phyloP scores from a whole-genome alignment of 108 stramenopile genomes.

The Fragilariopsis cylindrus region DNA sequence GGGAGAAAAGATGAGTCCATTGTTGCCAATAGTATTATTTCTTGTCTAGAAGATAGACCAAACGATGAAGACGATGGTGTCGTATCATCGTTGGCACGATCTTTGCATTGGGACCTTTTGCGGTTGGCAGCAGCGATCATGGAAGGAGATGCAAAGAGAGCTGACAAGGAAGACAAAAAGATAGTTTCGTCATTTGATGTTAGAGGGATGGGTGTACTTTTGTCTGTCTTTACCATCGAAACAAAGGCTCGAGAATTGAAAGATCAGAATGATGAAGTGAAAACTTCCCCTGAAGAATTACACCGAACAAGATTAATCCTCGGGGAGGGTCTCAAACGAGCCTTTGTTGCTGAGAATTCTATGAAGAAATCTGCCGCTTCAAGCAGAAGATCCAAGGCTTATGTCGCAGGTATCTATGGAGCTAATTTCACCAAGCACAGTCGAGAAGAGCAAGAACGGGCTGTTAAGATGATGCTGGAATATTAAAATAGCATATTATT shows the following conservation, averaged over 20 bases:
- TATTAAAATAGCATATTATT: not conserved
- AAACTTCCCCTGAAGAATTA: conserved; percentile 8
- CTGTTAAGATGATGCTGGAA: conserved; percentile 32
- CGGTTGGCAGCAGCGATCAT: conserved; percentile 50
- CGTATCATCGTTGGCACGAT: conserved; percentile 54
- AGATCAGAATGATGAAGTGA: not conserved
- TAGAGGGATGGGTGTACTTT: conserved; percentile 64
- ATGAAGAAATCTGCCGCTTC: not conserved
- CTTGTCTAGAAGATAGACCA: conserved; percentile 57
- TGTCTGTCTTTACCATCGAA: conserved; percentile 51
- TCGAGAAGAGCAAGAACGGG: conserved; percentile 36
- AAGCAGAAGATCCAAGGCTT: conserved; percentile 13
- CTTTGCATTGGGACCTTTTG: conserved; percentile 56
- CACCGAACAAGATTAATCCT: conserved; percentile 48
- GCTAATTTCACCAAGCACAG: conserved; percentile 27
- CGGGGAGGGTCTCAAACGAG: conserved; percentile 63
- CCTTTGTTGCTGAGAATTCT: conserved; percentile 59
- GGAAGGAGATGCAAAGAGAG: conserved; percentile 29
- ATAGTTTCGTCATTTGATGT: conserved; percentile 52
- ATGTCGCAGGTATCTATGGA: conserved; percentile 20
- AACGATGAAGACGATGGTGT: conserved; percentile 51
- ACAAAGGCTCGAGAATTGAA: conserved; percentile 31
- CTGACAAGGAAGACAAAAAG: not conserved
- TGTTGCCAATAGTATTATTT: conserved; percentile 54
- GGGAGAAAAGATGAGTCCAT: conserved; percentile 45